Evolutionary conservation across 2,329 filamentous ascomycete genomes (phyloP).

Genomic region (Lasiodiplodia hormozganensis): DNA sequence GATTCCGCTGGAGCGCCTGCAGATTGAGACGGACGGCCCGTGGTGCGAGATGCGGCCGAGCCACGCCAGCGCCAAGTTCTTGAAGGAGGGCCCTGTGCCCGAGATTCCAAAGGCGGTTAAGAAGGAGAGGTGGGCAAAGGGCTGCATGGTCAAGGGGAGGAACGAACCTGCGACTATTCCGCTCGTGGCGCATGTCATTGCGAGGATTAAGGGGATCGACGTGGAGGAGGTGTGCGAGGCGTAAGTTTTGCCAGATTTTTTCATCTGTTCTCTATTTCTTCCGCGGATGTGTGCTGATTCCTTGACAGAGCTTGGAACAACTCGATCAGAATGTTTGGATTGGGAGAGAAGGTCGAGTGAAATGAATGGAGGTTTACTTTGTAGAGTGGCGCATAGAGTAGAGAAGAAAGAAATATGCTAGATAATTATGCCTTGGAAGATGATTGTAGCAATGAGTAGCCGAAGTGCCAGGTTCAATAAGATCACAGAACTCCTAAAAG

Average conservation of each 20-base stretch:
- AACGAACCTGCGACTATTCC: constrained; percentile 92
- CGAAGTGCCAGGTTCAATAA: neutral
- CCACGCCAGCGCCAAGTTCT: constrained; percentile 81
- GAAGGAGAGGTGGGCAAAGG: constrained; percentile 92
- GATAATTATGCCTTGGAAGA: neutral
- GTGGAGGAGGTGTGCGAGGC: constrained; percentile 86
- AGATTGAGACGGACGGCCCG: constrained; percentile 96
- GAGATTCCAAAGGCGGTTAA: constrained; percentile 83
- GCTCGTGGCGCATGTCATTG: constrained; percentile 86
- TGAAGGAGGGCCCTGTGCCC: constrained; percentile 67
- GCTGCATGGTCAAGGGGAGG: constrained; percentile 89
- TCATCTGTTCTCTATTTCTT: neutral
- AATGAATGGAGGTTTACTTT: neutral
- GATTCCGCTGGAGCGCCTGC: constrained; percentile 79
- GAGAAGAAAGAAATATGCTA: neutral
- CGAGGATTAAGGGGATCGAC: constrained; percentile 79
- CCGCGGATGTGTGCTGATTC: neutral
- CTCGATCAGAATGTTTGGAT: constrained; percentile 49
- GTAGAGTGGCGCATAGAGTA: neutral
- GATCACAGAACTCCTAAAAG: neutral
- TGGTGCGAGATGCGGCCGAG: constrained; percentile 68
- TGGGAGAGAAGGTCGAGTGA: constrained; percentile 39
- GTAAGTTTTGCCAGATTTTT: constrained; percentile 50
- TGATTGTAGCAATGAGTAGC: neutral
- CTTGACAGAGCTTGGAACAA: constrained; percentile 45